These are phyloP conservation scores for Eucalyptus guilfoylei DNA, from an alignment of 345 rosid species.

Conservation along the genomic window DNA sequence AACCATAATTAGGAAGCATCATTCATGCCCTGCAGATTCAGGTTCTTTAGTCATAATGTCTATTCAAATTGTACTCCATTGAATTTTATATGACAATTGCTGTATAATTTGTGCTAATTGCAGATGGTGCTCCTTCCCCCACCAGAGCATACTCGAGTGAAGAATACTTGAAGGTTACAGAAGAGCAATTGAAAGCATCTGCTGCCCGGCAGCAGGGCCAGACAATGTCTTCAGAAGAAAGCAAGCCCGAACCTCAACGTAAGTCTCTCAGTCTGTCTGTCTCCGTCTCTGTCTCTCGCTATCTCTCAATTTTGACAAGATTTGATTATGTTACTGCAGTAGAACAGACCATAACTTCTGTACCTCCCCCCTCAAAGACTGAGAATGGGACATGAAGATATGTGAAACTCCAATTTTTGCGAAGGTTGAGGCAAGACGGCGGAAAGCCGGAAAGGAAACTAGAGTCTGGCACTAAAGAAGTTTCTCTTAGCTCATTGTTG, in stretches of 20 bases:
- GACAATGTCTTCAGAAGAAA: conserved; percentile 12
- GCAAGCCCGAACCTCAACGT: conserved; percentile 17
- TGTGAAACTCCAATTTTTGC: neutral
- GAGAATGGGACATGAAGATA: conserved; percentile 8
- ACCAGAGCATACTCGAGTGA: conserved; percentile 58
- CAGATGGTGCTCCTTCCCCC: conserved; percentile 50
- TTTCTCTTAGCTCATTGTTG: neutral
- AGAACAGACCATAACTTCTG: conserved; percentile 24
- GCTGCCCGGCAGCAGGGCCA: conserved; percentile 17
- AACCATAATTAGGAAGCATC: neutral
- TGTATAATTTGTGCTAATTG: neutral
- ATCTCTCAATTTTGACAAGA: neutral
- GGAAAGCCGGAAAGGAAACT: neutral
- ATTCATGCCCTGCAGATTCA: neutral
- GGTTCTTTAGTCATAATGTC: neutral
- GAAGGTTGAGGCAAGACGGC: neutral
- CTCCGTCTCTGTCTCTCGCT: neutral
- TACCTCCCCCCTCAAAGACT: conserved; percentile 36
- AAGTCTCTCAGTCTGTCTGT: conserved; percentile 15
- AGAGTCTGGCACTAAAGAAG: neutral
- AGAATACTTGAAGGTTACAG: conserved; percentile 68
- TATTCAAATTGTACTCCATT: neutral
- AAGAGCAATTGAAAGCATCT: conserved; percentile 71
- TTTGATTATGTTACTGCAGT: conserved; percentile 8
- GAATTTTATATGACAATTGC: neutral